Conservation (phyloP, 2,329 filamentous ascomycete species). For the Fusarium fracticaudum region DNA sequence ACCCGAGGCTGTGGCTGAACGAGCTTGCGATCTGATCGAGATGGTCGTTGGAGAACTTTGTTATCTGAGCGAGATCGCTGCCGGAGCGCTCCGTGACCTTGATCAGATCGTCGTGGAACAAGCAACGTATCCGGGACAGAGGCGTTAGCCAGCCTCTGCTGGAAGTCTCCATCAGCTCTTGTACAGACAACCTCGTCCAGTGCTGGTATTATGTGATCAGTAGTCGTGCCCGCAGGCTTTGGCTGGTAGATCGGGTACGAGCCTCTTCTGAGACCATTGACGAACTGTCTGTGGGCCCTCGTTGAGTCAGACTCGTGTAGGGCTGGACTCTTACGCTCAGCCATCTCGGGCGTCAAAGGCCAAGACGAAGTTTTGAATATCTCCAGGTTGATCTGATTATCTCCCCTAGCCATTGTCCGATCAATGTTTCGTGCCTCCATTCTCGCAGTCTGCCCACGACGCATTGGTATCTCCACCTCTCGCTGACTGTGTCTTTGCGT, state of each 20-base stretch:
- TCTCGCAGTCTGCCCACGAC: neutral
- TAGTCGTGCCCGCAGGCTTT: no score
- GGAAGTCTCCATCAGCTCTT: neutral
- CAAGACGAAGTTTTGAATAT: accelerated
- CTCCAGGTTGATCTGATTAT: accelerated
- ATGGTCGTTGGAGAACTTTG: neutral
- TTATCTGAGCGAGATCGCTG: accelerated
- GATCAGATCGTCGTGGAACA: neutral
- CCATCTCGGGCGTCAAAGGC: neutral
- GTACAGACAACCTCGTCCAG: neutral
- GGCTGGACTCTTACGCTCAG: neutral
- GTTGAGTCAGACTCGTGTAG: neutral
- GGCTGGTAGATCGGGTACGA: neutral
- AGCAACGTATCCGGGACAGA: neutral
- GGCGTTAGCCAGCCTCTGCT: neutral
- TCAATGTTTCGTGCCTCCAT: neutral
- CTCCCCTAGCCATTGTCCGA: accelerated
- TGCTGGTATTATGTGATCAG: neutral
- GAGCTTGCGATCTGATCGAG: neutral
- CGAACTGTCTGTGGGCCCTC: neutral
- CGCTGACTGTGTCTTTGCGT: neutral
- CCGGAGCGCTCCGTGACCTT: neutral
- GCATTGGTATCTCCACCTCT: neutral
- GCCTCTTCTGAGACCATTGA: no score
- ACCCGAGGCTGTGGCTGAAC: no score